phyloP scores from a whole-genome alignment of 2,329 filamentous ascomycete genomes.

The Colletotrichum paranaense region DNA sequence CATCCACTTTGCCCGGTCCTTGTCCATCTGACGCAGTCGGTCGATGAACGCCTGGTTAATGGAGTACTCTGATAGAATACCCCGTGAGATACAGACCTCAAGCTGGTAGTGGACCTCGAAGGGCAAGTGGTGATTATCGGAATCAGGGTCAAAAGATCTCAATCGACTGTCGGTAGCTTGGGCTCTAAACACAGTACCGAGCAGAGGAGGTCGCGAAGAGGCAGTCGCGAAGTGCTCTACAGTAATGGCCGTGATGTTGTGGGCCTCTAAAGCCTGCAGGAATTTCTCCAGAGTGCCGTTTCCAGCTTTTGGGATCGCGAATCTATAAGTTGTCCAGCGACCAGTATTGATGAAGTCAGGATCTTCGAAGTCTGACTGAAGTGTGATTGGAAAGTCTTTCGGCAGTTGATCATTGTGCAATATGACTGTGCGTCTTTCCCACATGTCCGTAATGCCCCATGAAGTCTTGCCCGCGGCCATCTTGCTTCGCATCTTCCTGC shows the following conservation, averaged over 20 bases:
- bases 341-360: slow-evolving; percentile 61
- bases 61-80: slow-evolving; percentile 80
- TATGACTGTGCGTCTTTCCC: slow-evolving; percentile 62
- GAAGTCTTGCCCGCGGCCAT: slow-evolving; percentile 32
- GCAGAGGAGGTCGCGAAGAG: slow-evolving; percentile 24
- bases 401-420: slow-evolving; percentile 47
- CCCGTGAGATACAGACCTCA: slow-evolving; percentile 90
- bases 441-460: slow-evolving; percentile 57
- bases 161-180: neutral
- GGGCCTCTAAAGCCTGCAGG: slow-evolving; percentile 71
- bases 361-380: slow-evolving; percentile 49
- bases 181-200: neutral
- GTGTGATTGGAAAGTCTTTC: slow-evolving; percentile 49
- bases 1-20: slow-evolving; percentile 68
- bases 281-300: slow-evolving; percentile 53
- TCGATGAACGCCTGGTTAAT: slow-evolving; percentile 76
- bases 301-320: slow-evolving; percentile 51
- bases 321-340: slow-evolving; percentile 66
- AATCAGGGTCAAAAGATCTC: neutral
- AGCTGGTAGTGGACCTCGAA: slow-evolving; percentile 89
- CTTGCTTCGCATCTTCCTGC: slow-evolving; percentile 35
- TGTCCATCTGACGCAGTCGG: slow-evolving; percentile 60
- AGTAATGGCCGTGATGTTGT: slow-evolving; percentile 72
- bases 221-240: slow-evolving; percentile 54
- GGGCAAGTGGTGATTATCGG: slow-evolving; percentile 52